Evolutionary conservation across 805 yeast species (phyloP).

Genomic region (Metschnikowia koreensis): DNA sequence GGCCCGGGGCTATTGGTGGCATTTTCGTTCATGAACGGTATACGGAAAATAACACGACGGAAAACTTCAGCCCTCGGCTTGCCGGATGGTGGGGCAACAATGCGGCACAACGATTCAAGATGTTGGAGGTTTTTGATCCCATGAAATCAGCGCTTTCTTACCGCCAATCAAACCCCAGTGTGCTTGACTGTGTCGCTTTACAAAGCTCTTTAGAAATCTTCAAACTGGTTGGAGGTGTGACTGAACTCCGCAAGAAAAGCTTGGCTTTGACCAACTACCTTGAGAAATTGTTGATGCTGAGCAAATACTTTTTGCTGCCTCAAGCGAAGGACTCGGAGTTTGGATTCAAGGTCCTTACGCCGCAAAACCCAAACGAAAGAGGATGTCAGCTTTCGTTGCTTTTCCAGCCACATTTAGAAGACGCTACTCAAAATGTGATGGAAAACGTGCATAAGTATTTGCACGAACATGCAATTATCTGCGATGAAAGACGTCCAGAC

Average conservation of each 20-base stretch:
- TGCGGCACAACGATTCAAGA: conserved; percentile 64
- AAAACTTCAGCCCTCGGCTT: conserved; percentile 55
- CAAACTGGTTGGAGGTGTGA: conserved; percentile 61
- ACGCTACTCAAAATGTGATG: conserved; percentile 53
- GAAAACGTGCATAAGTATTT: conserved; percentile 52
- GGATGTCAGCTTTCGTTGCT: conserved; percentile 84
- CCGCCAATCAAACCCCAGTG: conserved; percentile 88
- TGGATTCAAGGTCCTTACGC: conserved; percentile 74
- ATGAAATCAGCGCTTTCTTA: conserved; percentile 84
- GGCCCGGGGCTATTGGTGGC: conserved; percentile 94
- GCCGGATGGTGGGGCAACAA: conserved; percentile 99
- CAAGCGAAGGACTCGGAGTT: conserved; percentile 19
- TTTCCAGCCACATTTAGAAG: conserved; percentile 47
- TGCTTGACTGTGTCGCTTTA: conserved; percentile 75
- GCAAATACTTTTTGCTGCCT: conserved; percentile 45
- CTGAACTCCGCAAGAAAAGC: conserved; percentile 54
- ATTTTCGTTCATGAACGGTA: conserved; percentile 66
- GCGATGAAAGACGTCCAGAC: conserved; percentile 87
- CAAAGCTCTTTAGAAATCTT: conserved; percentile 64
- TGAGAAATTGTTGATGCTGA: conserved; percentile 43
- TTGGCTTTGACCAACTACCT: conserved; percentile 56
- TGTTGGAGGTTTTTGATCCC: conserved; percentile 78
- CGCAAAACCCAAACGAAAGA: conserved; percentile 50
- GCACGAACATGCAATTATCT: conserved; percentile 61
- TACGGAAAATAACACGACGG: conserved; percentile 29